Evolutionary conservation across 805 yeast genomes (phyloP).

Genomic region (Starmera amethionina): DNA sequence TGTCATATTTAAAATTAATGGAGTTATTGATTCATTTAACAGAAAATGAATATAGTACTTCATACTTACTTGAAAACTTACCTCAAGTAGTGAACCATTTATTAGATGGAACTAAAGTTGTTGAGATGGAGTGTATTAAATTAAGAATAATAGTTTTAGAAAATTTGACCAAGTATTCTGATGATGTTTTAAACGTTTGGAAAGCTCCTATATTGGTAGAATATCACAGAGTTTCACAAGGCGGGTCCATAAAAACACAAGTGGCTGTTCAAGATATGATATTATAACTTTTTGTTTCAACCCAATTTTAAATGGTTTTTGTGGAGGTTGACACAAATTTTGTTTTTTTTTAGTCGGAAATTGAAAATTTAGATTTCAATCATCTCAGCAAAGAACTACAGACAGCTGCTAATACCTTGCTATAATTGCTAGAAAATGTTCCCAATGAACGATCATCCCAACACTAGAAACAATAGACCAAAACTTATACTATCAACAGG

Average conservation of each 20-base stretch:
- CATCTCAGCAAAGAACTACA: too few relatives aligned
- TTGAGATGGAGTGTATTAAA: conserved; percentile 12
- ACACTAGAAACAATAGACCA: background rate
- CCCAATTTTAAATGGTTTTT: too few relatives aligned
- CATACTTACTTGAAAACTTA: conserved; percentile 7
- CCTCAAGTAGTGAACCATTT: conserved; percentile 17
- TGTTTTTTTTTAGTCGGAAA: too few relatives aligned
- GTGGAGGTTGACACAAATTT: too few relatives aligned
- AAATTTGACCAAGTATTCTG: conserved; percentile 6
- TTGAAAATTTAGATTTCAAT: too few relatives aligned
- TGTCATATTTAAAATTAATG: conserved; percentile 15
- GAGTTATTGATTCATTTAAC: conserved; percentile 7
- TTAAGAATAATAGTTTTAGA: conserved; percentile 12
- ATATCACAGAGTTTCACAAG: conserved; percentile 6
- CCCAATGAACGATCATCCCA: too few relatives aligned
- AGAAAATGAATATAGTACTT: conserved; percentile 4
- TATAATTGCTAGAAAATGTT: too few relatives aligned
- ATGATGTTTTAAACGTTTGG: conserved; percentile 13
- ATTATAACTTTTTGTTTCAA: background rate
- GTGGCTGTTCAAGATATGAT: background rate
- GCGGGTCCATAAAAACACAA: background rate
- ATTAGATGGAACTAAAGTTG: conserved; percentile 8
- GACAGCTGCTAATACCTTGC: too few relatives aligned
- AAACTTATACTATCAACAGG: background rate
- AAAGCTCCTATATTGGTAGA: conserved; percentile 6